Evolutionary conservation across 805 yeast species (phyloP).

Genomic region (Yarrowia porcina): DNA sequence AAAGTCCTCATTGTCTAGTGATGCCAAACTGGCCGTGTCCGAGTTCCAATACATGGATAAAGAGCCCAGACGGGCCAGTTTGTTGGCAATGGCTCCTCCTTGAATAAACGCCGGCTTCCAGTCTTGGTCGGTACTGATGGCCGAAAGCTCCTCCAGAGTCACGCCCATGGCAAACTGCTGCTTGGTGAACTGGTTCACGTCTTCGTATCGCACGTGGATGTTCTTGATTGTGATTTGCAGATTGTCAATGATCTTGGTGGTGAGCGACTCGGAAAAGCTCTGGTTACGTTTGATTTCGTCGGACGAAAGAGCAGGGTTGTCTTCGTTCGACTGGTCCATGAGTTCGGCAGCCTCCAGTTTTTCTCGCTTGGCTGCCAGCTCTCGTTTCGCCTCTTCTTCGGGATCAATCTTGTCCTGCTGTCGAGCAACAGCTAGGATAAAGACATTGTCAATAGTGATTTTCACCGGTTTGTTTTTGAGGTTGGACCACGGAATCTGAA

Average conservation of each 20-base stretch:
- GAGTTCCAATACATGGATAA: constrained; percentile 85
- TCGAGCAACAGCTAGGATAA: constrained; percentile 74
- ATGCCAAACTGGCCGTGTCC: constrained; percentile 48
- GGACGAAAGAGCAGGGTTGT: constrained; percentile 35
- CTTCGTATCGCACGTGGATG: constrained; percentile 92
- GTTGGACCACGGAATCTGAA: constrained; percentile 97
- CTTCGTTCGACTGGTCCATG: constrained; percentile 45
- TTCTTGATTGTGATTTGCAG: constrained; percentile 85
- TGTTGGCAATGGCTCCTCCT: constrained; percentile 64
- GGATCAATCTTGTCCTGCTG: constrained; percentile 58
- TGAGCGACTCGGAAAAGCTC: constrained; percentile 78
- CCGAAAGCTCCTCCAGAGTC: constrained; percentile 81
- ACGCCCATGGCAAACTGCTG: constrained; percentile 74
- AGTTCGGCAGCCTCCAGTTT: constrained; percentile 63
- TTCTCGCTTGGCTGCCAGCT: constrained; percentile 63
- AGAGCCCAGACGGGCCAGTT: constrained; percentile 69
- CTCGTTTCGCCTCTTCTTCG: constrained; percentile 55
- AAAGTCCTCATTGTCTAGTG: constrained; percentile 35
- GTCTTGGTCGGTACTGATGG: constrained; percentile 77
- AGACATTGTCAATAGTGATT: constrained; percentile 80
- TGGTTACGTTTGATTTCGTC: constrained; percentile 54
- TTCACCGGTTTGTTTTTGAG: constrained; percentile 90
- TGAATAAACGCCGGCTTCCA: constrained; percentile 88
- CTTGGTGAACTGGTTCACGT: constrained; percentile 53
- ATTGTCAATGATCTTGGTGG: constrained; percentile 89